Evolutionary conservation across 2,329 filamentous ascomycete species (phyloP).

Genomic region (Pseudogymnoascus sp.): DNA sequence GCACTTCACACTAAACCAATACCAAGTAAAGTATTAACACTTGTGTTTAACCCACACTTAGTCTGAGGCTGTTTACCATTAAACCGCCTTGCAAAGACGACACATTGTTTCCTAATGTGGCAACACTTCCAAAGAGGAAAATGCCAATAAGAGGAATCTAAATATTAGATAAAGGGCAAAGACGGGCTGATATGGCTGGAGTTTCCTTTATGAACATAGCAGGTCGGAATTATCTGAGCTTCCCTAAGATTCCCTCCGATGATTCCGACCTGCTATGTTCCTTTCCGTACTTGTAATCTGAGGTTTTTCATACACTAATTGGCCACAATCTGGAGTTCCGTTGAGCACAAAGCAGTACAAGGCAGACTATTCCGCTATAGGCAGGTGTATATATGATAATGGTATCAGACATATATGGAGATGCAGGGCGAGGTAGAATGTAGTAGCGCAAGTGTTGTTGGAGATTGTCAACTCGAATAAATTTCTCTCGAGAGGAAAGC

Average conservation of each 20-base stretch:
- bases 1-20: not conserved
- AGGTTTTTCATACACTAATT: not conserved
- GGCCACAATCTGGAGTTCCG: not conserved
- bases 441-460: not conserved
- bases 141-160: not conserved
- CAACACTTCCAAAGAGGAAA: not conserved
- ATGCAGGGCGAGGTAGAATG: not conserved
- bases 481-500: not conserved
- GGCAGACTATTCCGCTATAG: not conserved
- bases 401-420: not conserved
- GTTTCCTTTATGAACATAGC: not conserved
- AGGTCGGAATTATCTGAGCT: not conserved
- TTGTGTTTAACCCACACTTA: not conserved
- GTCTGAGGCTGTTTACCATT: not conserved
- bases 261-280: not conserved
- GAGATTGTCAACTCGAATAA: not conserved
- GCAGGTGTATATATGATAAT: not conserved
- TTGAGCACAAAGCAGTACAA: not conserved
- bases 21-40: not conserved
- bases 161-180: not conserved
- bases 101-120: not conserved
- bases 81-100: not conserved
- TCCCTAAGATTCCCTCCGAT: not conserved
- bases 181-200: not conserved
- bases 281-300: not conserved